These are phyloP conservation scores for Phytopythium delawarense DNA, from an alignment of 352 stramenopile species.

Conservation along the genomic window DNA sequence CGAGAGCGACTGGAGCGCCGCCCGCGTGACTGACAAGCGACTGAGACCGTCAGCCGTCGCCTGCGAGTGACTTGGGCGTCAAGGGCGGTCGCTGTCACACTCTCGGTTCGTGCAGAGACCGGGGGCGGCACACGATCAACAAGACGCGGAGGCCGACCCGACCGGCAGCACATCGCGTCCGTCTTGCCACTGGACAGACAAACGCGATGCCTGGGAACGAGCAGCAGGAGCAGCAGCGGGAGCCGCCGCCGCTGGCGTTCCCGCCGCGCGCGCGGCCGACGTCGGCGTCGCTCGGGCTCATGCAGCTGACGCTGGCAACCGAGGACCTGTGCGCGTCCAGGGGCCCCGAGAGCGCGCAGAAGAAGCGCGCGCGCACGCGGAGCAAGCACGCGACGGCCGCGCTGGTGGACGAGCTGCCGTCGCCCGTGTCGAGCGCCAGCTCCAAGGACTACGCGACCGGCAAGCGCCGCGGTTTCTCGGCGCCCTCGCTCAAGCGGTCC, in stretches of 20 bases:
- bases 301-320: slow-evolving; percentile 12
- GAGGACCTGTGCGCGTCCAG: slow-evolving; percentile 12
- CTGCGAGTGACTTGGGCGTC: too few relatives aligned
- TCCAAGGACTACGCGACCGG: slow-evolving; percentile 11
- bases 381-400: slow-evolving; percentile 7
- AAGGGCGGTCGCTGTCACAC: neutral
- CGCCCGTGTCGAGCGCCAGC: slow-evolving; percentile 5
- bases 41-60: too few relatives aligned
- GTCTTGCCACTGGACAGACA: neutral
- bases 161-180: neutral
- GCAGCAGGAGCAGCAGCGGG: neutral
- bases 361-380: neutral
- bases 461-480: slow-evolving; percentile 39
- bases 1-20: too few relatives aligned
- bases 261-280: neutral
- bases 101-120: neutral
- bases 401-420: slow-evolving; percentile 15
- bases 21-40: too few relatives aligned
- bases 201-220: neutral
- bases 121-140: neutral
- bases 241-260: neutral
- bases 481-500: slow-evolving; percentile 26
- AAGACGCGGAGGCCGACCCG: neutral
- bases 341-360: neutral
- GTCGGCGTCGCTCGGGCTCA: slow-evolving; percentile 2